A percentile compares a stretch with the other conserved stretches of the same genome.
Evolutionary conservation across 192 early-diverging fungal species (phyloP).

Genomic region (Coemansia sp.): DNA sequence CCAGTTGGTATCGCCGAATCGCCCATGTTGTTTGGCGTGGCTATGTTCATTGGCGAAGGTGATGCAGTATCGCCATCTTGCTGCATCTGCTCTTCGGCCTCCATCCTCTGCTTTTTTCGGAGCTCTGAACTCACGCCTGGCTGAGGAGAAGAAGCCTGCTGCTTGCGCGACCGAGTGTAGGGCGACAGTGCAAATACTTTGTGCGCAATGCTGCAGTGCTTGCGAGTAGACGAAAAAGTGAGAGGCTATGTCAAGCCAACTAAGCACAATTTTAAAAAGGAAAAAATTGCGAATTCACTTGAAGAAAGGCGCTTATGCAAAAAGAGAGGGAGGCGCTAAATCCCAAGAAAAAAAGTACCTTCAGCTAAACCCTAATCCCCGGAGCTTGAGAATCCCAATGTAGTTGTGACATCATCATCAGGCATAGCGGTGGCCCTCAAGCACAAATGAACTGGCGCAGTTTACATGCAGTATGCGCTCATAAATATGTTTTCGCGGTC

Average conservation of each 20-base stretch:
- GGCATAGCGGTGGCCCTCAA: too few species aligned
- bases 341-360: neutral
- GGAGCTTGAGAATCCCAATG: neutral
- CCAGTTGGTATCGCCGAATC: neutral
- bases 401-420: neutral
- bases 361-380: neutral
- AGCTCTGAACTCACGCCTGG: neutral
- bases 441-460: neutral
- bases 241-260: neutral
- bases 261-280: neutral
- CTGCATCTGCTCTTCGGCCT: slow-evolving; percentile 12
- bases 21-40: slow-evolving; percentile 19
- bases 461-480: slow-evolving; percentile 35
- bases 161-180: slow-evolving; percentile 4
- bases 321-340: neutral
- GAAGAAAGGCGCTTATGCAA: neutral
- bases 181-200: slow-evolving; percentile 1
- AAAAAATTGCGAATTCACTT: neutral
- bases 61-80: neutral
- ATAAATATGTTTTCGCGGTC: slow-evolving; percentile 49
- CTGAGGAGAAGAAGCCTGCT: slow-evolving; percentile 4
- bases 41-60: slow-evolving; percentile 42
- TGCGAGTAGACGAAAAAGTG: neutral
- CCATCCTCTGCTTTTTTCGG: slow-evolving; percentile 36
- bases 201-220: neutral